Conservation (phyloP, 192 early-diverging fungal species). For the Funneliformis mosseae region DNA sequence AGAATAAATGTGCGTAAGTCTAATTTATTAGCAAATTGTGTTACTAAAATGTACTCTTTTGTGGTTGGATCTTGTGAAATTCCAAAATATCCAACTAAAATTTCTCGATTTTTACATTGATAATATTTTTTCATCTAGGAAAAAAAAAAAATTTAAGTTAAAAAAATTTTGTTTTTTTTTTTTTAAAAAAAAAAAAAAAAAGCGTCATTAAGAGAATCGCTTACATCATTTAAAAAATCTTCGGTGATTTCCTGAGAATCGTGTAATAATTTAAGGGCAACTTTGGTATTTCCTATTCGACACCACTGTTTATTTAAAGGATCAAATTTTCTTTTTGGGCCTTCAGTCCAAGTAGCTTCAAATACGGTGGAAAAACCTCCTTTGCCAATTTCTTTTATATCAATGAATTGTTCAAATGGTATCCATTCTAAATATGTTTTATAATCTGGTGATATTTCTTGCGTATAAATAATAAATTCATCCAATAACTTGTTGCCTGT, state of each 20-base stretch:
- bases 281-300: background rate
- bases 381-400: background rate
- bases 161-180: background rate
- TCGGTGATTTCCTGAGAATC: background rate
- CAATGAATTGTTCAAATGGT: background rate
- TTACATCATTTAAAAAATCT: background rate
- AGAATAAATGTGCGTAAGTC: background rate
- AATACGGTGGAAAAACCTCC: background rate
- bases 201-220: background rate
- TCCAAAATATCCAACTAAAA: background rate
- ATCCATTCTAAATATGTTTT: background rate
- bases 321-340: background rate
- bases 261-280: conserved; percentile 5
- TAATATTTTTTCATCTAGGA: background rate
- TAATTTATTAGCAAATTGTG: background rate
- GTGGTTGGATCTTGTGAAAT: conserved; percentile 10
- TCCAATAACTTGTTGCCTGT: background rate
- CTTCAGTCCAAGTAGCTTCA: conserved; percentile 6
- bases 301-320: background rate
- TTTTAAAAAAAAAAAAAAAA: background rate
- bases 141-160: background rate
- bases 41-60: conserved; percentile 3
- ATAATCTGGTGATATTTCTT: background rate
- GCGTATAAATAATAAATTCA: background rate
- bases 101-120: background rate